phyloP scores from a whole-genome alignment of 371 early-diverging fungal species.

The Mucor irregularis region DNA sequence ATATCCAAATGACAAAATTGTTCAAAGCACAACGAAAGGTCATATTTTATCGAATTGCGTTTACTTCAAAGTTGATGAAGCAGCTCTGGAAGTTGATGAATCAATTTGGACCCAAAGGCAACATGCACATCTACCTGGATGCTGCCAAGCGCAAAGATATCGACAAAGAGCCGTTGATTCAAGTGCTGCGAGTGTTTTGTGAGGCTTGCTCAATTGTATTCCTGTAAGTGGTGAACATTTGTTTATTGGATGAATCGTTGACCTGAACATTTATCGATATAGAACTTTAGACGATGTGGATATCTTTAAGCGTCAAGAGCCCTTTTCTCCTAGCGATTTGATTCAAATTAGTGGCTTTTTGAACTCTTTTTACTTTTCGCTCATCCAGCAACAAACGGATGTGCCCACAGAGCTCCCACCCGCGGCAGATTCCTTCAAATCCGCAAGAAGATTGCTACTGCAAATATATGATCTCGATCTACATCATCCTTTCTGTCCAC shows the following conservation, averaged over 20 bases:
- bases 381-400: conserved; percentile 37
- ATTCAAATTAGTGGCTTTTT: conserved; percentile 57
- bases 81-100: conserved; percentile 66
- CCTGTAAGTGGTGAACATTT: conserved; percentile 38
- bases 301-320: conserved; percentile 62
- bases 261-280: neutral
- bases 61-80: conserved; percentile 57
- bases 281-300: conserved; percentile 84
- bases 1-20: conserved; percentile 38
- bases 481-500: conserved; percentile 70
- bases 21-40: conserved; percentile 52
- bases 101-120: conserved; percentile 58
- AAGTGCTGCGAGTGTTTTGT: conserved; percentile 63
- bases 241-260: neutral
- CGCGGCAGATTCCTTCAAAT: conserved; percentile 46
- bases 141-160: conserved; percentile 50
- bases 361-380: conserved; percentile 69
- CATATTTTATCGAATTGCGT: conserved; percentile 61
- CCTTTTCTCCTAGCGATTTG: conserved; percentile 57
- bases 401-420: conserved; percentile 24
- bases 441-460: conserved; percentile 64
- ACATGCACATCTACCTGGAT: conserved; percentile 57
- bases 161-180: conserved; percentile 60
- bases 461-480: conserved; percentile 81
- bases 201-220: conserved; percentile 59